Evolutionary conservation across 2,329 filamentous ascomycete species (phyloP).

Genomic region (Fusarium redolens): DNA sequence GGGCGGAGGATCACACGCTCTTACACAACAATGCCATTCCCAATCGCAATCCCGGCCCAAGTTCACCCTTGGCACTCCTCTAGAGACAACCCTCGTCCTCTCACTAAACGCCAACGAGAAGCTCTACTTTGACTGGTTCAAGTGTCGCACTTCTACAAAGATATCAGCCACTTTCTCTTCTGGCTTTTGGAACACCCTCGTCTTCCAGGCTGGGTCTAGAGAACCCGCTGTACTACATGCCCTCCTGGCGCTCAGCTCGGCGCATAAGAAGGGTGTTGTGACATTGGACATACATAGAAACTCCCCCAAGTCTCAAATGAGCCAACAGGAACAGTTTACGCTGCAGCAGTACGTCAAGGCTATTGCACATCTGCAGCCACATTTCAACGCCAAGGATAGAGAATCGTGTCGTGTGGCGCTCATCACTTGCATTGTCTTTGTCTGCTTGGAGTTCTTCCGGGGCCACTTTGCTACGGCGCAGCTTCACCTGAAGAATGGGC

Average conservation of each 20-base stretch:
- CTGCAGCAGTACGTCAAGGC: constrained; percentile 53
- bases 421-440: constrained; percentile 43
- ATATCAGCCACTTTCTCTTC: constrained; percentile 52
- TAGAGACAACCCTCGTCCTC: constrained; percentile 4
- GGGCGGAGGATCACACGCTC: constrained; percentile 26
- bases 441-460: constrained; percentile 34
- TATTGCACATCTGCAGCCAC: constrained; percentile 51
- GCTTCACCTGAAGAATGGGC: constrained; percentile 32
- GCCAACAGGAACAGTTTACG: constrained; percentile 33
- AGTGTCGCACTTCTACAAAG: constrained; percentile 50
- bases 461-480: constrained; percentile 36
- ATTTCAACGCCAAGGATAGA: constrained; percentile 43
- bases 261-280: constrained; percentile 42
- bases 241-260: constrained; percentile 52
- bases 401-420: constrained; percentile 52
- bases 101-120: constrained; percentile 18
- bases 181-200: constrained; percentile 52
- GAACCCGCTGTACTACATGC: constrained; percentile 57
- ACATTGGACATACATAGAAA: constrained; percentile 6
- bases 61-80: background rate
- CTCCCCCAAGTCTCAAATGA: background rate
- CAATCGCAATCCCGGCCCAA: background rate
- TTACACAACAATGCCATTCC: background rate
- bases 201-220: constrained; percentile 50
- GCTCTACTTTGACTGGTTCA: constrained; percentile 47